phyloP scores from a whole-genome alignment of 192 early-diverging fungal species.

The Rhizophagus clarus region DNA sequence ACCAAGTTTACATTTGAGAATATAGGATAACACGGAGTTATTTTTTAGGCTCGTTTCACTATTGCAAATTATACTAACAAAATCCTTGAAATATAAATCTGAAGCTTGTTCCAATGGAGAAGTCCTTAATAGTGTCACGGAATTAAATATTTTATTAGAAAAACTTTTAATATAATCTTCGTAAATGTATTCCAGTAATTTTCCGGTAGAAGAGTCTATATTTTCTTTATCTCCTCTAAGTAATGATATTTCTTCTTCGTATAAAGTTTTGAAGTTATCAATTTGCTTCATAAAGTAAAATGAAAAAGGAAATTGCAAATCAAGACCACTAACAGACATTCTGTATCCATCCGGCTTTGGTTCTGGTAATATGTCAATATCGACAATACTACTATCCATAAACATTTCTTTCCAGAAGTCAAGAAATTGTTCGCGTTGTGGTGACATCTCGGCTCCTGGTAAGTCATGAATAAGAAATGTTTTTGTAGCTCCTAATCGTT shows the following conservation, averaged over 20 bases:
- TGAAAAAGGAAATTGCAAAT: constrained; percentile 36
- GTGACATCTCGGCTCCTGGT: background rate
- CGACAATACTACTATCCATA: constrained; percentile 11
- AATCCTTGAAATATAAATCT: constrained; percentile 33
- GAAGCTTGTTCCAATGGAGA: constrained; percentile 2
- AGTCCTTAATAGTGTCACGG: background rate
- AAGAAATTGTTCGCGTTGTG: background rate
- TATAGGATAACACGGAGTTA: background rate
- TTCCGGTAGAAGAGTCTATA: constrained; percentile 5
- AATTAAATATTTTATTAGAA: background rate
- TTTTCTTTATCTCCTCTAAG: constrained; percentile 8
- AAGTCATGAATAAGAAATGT: constrained; percentile 17
- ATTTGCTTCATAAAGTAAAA: constrained; percentile 30
- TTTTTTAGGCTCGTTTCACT: constrained; percentile 9
- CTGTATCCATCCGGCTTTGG: constrained; percentile 25
- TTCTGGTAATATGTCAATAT: constrained; percentile 19
- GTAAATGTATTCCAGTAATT: background rate
- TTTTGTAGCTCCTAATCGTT: constrained; percentile 4
- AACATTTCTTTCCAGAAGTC: constrained; percentile 32
- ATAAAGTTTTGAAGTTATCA: constrained; percentile 29
- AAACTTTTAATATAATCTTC: constrained; percentile 6
- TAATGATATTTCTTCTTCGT: constrained; percentile 7
- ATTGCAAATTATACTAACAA: constrained; percentile 2
- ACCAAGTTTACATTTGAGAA: constrained; percentile 13
- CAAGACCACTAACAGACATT: constrained; percentile 6